Base-by-base conservation (phyloP, 768 basidiomycete species). In the Leccinum subtestaceum region DNA sequence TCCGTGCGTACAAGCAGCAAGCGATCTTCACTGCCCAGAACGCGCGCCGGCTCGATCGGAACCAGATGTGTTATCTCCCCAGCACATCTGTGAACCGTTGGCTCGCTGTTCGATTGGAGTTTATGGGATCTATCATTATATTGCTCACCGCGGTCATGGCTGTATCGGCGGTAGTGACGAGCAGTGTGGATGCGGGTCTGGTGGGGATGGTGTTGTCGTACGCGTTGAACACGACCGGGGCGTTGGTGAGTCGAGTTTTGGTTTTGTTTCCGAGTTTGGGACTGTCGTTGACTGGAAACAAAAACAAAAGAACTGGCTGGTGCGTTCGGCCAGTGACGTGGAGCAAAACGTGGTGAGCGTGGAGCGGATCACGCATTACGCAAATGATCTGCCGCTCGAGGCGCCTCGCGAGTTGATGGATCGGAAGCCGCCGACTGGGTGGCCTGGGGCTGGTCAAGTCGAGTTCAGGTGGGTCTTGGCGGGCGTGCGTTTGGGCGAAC, bases 311-410 rank as follows among this genome's bases (percentile, higher is more conserved):
- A 90, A 91, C 66, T 91, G 89, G 89, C 79, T 92, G 6, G 90
- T 93, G 27, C 83, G 90, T 31, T 86, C 87, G 13, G 86, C 89
- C 3, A 89, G 87, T 65, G 94, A 95, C 71, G 91, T 94, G 12
- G 94, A 96, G 69, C 90, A 94, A 65, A 92, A 91, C 63, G 87
- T 93, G 65, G 91, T 94, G 60, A 91, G 90, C 66, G 89, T 93
- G 15, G 94, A 96, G 70, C 86, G 93, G 5, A 88, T 95, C 54
- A 71, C 91, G 27, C 87, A 95, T 65, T 95, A 97, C 66, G 86
- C 85, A 2, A 73, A 66, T 27, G 78, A 87, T 7, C 78, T 96
- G 17, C 66, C 77, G 17, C 77, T 86, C 0, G 95, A 98, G 72
- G 93, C 90, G 2, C 84, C 89, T 0, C 80, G 82, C 46, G 87